Percentiles rank a stretch among this genome's conserved stretches.
Conservation (phyloP, 164 flowering plant genomes). For the Sextonia rubra region DNA sequence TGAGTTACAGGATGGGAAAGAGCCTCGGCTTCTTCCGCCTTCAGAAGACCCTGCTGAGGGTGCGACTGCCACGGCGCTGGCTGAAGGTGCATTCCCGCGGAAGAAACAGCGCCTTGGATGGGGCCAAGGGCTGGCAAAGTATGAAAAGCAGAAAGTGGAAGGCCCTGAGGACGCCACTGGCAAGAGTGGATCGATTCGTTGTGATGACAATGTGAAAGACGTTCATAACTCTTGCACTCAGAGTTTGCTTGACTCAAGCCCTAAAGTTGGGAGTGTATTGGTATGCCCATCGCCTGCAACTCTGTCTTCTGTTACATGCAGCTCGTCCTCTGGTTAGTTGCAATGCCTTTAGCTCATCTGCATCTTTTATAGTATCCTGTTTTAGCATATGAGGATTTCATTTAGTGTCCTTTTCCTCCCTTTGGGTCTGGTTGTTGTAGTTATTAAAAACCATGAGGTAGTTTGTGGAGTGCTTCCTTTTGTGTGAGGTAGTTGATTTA, state of each 20-base stretch:
- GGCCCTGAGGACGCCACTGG: constrained; percentile 49
- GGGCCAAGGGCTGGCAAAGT: constrained; percentile 99
- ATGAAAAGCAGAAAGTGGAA: constrained; percentile 83
- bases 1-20: constrained; percentile 34
- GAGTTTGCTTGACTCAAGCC: constrained; percentile 44
- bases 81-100: constrained; percentile 52
- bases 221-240: constrained; percentile 15
- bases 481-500: no score
- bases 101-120: constrained; percentile 95
- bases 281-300: constrained; percentile 87
- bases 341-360: background rate
- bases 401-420: no score
- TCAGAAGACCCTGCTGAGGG: constrained; percentile 32
- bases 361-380: no score
- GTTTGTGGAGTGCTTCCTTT: no score
- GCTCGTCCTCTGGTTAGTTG: constrained; percentile 73
- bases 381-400: no score
- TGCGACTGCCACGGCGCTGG: constrained; percentile 28
- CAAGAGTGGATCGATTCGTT: constrained; percentile 23
- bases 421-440: no score
- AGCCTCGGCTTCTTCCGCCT: constrained; percentile 44
- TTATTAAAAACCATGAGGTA: no score
- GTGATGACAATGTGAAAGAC: constrained; percentile 20
- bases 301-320: constrained; percentile 83
- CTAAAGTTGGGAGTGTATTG: constrained; percentile 35